These are phyloP conservation scores for Talaromyces sp. DNA, from an alignment of 2,329 filamentous ascomycete genomes.

Conservation along the genomic window DNA sequence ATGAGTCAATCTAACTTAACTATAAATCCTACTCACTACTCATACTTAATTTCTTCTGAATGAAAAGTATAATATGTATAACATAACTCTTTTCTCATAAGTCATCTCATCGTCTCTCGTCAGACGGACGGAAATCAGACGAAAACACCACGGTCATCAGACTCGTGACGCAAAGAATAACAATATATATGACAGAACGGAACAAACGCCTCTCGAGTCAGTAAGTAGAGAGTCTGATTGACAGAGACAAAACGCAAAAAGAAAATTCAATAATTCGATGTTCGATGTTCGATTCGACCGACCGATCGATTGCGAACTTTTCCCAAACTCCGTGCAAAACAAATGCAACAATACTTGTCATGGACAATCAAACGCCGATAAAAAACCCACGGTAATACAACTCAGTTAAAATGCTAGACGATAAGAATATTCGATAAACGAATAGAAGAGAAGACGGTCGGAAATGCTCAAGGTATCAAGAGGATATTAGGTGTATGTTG, in stretches of 20 bases:
- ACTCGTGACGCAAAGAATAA: constrained; percentile 1
- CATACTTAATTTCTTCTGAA: background rate
- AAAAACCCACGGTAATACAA: background rate
- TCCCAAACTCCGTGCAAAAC: constrained; percentile 14
- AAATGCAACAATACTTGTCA: constrained; percentile 13
- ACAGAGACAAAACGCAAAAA: constrained; percentile 12
- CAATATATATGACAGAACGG: constrained; percentile 14
- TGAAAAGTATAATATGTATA: constrained; percentile 6
- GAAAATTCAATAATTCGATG: background rate
- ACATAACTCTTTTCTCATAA: constrained; percentile 14
- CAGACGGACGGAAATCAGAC: background rate
- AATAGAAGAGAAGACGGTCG: constrained; percentile 1
- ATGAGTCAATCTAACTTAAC: too few species aligned
- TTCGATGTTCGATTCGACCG: background rate
- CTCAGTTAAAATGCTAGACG: constrained; percentile 12
- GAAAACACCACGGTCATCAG: background rate
- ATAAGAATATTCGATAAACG: constrained; percentile 9
- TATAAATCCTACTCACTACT: too few species aligned
- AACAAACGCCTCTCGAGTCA: constrained; percentile 22
- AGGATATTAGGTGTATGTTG: constrained; percentile 5
- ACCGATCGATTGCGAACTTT: constrained; percentile 3
- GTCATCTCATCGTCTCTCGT: constrained; percentile 7
- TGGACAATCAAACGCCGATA: constrained; percentile 2
- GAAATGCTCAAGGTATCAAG: constrained; percentile 6
- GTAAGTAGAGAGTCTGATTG: constrained; percentile 16